A percentile compares a stretch with the other conserved stretches of the same genome.
These are phyloP conservation scores for Kentomonas sorsogonicus DNA, from an alignment of 208 protist genomes.

Conservation along the genomic window DNA sequence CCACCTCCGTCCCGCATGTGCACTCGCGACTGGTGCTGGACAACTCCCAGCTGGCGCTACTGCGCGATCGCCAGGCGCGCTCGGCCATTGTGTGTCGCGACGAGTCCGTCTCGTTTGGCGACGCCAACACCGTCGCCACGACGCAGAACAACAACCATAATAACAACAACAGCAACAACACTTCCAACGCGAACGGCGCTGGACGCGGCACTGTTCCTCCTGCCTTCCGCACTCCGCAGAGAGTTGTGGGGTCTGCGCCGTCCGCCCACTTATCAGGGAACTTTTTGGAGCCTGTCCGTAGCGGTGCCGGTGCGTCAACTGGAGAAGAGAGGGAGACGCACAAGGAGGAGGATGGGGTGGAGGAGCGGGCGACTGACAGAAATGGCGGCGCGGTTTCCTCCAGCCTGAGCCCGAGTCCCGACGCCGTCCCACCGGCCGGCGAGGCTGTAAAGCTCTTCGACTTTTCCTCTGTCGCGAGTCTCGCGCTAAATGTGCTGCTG, in stretches of 20 bases:
- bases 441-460: conserved; percentile 23
- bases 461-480: conserved; percentile 43
- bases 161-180: conserved; percentile 5
- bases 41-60: too few relatives aligned
- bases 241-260: too few relatives aligned
- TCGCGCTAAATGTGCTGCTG: conserved; percentile 68
- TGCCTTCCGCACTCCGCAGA: not conserved
- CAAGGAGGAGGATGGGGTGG: not conserved
- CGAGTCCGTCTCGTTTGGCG: too few relatives aligned
- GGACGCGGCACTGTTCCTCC: not conserved
- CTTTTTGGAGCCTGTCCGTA: too few relatives aligned
- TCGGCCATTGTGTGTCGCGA: too few relatives aligned
- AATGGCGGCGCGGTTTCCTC: not conserved
- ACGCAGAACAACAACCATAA: conserved; percentile 1
- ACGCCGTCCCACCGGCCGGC: not conserved
- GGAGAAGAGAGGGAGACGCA: too few relatives aligned
- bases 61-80: too few relatives aligned
- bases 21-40: too few relatives aligned
- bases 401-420: not conserved
- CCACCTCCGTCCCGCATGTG: too few relatives aligned
- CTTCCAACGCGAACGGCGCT: not conserved
- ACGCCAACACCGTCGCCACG: not conserved
- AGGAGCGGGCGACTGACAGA: not conserved
- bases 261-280: too few relatives aligned
- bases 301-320: too few relatives aligned